Evolutionary conservation across 176 grass and related monocot species (phyloP).

Genomic region (Calamus simplicifolius): DNA sequence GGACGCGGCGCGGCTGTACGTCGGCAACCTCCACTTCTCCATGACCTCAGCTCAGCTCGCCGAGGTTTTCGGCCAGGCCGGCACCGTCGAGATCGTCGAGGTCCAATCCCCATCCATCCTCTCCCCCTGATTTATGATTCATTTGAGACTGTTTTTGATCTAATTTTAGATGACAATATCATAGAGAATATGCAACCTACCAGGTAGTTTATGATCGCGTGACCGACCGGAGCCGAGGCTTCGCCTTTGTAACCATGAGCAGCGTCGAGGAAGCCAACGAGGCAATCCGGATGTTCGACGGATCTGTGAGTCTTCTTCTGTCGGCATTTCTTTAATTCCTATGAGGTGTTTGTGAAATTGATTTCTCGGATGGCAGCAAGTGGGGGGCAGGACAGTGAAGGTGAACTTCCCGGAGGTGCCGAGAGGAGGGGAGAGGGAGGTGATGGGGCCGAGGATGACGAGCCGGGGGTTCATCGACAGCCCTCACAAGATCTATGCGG

Average conservation of each 20-base stretch:
- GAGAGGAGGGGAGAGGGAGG: conserved; percentile 62
- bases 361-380: conserved; percentile 37
- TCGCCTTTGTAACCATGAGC: conserved; percentile 89
- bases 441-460: conserved; percentile 23
- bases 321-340: conserved; percentile 8
- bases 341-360: not conserved
- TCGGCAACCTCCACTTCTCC: conserved; percentile 75
- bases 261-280: conserved; percentile 50
- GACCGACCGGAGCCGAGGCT: conserved; percentile 77
- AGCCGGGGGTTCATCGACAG: conserved; percentile 38
- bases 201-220: conserved; percentile 77
- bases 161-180: not conserved
- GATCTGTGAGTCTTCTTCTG: conserved; percentile 41
- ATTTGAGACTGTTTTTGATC: not conserved
- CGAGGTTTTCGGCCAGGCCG: conserved; percentile 62
- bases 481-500: conserved; percentile 76
- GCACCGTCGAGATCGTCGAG: conserved; percentile 55
- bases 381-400: conserved; percentile 56
- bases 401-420: conserved; percentile 94
- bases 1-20: conserved; percentile 58
- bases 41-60: conserved; percentile 50
- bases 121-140: not conserved
- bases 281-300: conserved; percentile 79
- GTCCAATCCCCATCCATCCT: conserved; percentile 15
- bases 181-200: not conserved